phyloP scores from a whole-genome alignment of 2,329 filamentous ascomycete species.

The Microcyclosporella mali region DNA sequence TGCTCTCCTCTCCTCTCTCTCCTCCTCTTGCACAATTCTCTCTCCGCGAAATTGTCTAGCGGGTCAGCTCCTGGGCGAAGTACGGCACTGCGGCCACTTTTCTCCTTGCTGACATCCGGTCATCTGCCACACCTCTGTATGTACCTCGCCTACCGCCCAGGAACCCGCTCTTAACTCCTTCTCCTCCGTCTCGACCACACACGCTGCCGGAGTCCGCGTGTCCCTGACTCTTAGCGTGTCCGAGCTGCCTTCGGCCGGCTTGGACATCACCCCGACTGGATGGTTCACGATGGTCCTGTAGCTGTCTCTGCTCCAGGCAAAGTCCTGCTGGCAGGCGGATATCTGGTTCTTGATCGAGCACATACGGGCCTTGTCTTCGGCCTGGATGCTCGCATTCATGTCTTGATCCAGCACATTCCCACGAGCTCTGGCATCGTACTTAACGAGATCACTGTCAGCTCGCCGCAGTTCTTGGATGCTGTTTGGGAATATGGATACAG shows the following conservation, averaged over 20 bases:
- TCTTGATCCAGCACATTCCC: conserved; percentile 50
- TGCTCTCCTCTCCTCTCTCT: too few species aligned
- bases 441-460: conserved; percentile 74
- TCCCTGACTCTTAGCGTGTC: neutral
- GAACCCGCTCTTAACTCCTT: too few species aligned
- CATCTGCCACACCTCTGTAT: neutral
- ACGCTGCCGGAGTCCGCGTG: neutral
- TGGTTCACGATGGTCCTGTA: conserved; percentile 20
- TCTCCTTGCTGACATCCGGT: too few species aligned
- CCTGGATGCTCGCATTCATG: conserved; percentile 58
- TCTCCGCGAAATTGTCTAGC: conserved; percentile 15
- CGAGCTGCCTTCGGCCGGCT: conserved; percentile 12
- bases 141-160: neutral
- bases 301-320: conserved; percentile 87
- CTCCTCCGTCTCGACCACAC: too few species aligned
- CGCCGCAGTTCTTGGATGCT: conserved; percentile 83
- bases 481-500: conserved; percentile 83
- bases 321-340: conserved; percentile 89
- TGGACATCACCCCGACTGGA: conserved; percentile 13
- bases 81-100: too few species aligned
- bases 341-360: conserved; percentile 81
- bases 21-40: neutral
- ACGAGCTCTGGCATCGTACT: conserved; percentile 56
- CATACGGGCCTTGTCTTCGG: conserved; percentile 71
- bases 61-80: neutral